Conservation (phyloP, 2,329 filamentous ascomycete genomes). For the Rhexocercosporidium sp. region DNA sequence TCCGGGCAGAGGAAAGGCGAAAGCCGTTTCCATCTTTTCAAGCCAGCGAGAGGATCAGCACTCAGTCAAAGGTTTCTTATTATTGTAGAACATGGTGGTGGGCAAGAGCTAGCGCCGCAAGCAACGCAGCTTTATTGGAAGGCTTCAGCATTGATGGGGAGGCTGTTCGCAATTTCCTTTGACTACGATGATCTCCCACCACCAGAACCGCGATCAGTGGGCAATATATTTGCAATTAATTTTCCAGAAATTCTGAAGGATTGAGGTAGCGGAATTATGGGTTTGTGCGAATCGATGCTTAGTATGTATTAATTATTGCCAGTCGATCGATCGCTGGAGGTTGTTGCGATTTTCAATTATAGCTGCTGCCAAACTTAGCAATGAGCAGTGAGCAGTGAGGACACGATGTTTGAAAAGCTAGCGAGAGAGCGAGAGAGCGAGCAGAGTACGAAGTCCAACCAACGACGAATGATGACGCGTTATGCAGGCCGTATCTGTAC, state of each 20-base stretch:
- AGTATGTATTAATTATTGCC: neutral
- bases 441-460: neutral
- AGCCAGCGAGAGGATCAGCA: slow-evolving; percentile 3
- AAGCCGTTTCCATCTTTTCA: neutral
- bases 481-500: slow-evolving; percentile 9
- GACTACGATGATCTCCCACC: slow-evolving; percentile 4
- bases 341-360: slow-evolving; percentile 4
- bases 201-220: neutral
- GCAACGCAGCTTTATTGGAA: neutral
- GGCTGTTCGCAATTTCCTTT: slow-evolving; percentile 8
- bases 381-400: neutral
- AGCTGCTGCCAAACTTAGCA: too few relatives aligned
- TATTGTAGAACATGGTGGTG: neutral
- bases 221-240: neutral
- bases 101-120: neutral
- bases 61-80: neutral
- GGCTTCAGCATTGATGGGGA: slow-evolving; percentile 1
- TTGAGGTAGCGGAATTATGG: slow-evolving; percentile 6
- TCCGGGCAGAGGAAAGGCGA: slow-evolving; percentile 5
- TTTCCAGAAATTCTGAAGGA: slow-evolving; percentile 12
- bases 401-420: neutral
- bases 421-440: neutral
- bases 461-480: slow-evolving; percentile 1
- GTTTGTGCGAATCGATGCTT: neutral
- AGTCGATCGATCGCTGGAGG: neutral